Percentiles rank a stretch among this genome's conserved stretches.
phyloP scores from a whole-genome alignment of 1,139 yeast genomes.

The Geotrichum fermentans region DNA sequence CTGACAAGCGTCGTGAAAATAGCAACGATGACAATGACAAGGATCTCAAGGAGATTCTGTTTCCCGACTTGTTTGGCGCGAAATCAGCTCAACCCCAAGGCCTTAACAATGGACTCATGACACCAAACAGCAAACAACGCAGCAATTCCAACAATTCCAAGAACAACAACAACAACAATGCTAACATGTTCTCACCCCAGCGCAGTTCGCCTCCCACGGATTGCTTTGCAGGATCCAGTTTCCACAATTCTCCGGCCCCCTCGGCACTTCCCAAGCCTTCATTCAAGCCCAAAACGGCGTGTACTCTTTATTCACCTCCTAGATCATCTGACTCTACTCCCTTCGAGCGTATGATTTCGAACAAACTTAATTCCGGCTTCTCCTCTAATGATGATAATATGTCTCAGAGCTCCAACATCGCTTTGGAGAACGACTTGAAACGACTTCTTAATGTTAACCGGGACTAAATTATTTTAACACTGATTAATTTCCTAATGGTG shows the following conservation, averaged over 20 bases:
- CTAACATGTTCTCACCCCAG: constrained; percentile 8
- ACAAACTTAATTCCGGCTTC: neutral
- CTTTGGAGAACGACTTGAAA: constrained; percentile 18
- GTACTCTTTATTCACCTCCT: constrained; percentile 7
- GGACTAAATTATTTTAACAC: constrained; percentile 3
- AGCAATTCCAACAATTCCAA: neutral
- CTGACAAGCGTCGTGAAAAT: constrained; percentile 2
- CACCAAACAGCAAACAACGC: neutral
- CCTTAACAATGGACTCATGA: neutral
- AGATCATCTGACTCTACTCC: neutral
- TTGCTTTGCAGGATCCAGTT: constrained; percentile 41
- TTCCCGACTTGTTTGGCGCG: constrained; percentile 28
- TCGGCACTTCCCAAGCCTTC: constrained; percentile 42
- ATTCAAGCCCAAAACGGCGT: constrained; percentile 23
- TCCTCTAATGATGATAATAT: neutral
- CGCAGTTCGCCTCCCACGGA: constrained; percentile 22
- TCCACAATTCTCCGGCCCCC: constrained; percentile 44
- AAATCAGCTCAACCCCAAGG: neutral
- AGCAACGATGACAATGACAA: constrained; percentile 6
- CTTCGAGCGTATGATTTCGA: neutral
- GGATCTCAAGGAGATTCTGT: constrained; percentile 28
- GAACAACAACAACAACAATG: constrained; percentile 2
- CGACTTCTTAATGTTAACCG: constrained; percentile 19
- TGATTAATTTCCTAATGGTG: neutral
- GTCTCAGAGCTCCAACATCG: neutral